Conservation (phyloP, 768 basidiomycete species). For the Suillus luteus region DNA sequence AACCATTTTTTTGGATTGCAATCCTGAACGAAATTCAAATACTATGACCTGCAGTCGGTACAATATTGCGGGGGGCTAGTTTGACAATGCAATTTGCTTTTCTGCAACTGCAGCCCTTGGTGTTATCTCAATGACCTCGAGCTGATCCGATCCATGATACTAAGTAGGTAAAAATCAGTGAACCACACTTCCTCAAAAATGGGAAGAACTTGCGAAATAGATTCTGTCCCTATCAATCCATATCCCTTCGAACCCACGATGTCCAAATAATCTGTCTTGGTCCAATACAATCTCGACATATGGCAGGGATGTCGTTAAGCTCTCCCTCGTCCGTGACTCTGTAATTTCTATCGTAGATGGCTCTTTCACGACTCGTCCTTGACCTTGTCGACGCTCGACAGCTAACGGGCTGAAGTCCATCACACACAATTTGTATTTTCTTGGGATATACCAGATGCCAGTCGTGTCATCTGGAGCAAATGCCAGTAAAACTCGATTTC, state of each 20-base stretch:
- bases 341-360: constrained; percentile 2
- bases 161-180: not conserved
- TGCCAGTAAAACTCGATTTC: not conserved
- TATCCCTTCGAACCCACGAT: not conserved
- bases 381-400: not conserved
- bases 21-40: not conserved
- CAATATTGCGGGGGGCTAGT: not conserved
- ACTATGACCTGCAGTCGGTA: not conserved
- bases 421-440: not conserved
- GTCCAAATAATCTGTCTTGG: not conserved
- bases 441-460: not conserved
- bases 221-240: constrained; percentile 2
- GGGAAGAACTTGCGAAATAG: not conserved
- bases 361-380: not conserved
- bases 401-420: constrained; percentile 5
- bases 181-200: not conserved
- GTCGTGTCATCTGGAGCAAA: not conserved
- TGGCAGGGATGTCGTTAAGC: constrained; percentile 1
- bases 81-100: not conserved
- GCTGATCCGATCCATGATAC: not conserved
- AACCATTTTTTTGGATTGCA: not conserved
- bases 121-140: not conserved
- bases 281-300: not conserved
- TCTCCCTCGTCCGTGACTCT: not conserved
- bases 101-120: not conserved